These are phyloP conservation scores for Chlamydomonas schloesseri DNA, from an alignment of 139 green algal species.

Conservation along the genomic window DNA sequence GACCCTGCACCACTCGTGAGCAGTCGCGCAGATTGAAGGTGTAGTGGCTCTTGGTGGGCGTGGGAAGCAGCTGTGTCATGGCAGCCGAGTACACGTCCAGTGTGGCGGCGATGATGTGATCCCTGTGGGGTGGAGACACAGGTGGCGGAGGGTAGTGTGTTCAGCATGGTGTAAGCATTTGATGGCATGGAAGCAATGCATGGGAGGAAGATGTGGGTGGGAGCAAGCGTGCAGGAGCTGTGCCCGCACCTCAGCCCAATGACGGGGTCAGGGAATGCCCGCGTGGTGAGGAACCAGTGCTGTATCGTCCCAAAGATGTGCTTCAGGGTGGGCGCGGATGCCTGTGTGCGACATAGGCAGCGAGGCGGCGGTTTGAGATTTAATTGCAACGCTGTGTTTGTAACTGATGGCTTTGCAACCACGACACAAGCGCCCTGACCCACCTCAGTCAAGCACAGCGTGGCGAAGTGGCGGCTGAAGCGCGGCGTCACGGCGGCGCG, in stretches of 20 bases:
- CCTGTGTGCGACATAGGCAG: conserved; percentile 1
- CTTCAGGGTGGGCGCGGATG: conserved; percentile 55
- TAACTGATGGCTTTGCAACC: too few relatives aligned
- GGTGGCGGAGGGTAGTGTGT: background rate
- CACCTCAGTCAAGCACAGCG: conserved; percentile 61
- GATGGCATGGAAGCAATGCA: too few relatives aligned
- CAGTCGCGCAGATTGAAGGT: conserved; percentile 77
- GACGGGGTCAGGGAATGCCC: conserved; percentile 49
- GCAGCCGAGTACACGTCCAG: conserved; percentile 72
- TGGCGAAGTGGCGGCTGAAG: conserved; percentile 74
- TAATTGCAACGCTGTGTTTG: too few relatives aligned
- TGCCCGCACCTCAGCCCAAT: conserved; percentile 34
- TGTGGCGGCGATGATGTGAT: conserved; percentile 49
- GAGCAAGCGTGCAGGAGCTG: too few relatives aligned
- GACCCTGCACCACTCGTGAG: conserved; percentile 50
- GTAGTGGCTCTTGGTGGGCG: conserved; percentile 74
- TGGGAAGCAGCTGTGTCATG: conserved; percentile 65
- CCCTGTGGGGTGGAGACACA: conserved; percentile 1
- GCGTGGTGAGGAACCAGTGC: conserved; percentile 68
- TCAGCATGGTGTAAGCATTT: too few relatives aligned
- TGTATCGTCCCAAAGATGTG: conserved; percentile 82
- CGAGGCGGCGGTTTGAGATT: too few relatives aligned
- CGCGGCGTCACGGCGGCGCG: conserved; percentile 73
- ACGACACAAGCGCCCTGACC: too few relatives aligned
- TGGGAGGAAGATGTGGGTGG: too few relatives aligned